A percentile compares a stretch with the other conserved stretches of the same genome.
These are phyloP conservation scores for Lactarius sp. DNA, from an alignment of 768 basidiomycete genomes.

Conservation along the genomic window DNA sequence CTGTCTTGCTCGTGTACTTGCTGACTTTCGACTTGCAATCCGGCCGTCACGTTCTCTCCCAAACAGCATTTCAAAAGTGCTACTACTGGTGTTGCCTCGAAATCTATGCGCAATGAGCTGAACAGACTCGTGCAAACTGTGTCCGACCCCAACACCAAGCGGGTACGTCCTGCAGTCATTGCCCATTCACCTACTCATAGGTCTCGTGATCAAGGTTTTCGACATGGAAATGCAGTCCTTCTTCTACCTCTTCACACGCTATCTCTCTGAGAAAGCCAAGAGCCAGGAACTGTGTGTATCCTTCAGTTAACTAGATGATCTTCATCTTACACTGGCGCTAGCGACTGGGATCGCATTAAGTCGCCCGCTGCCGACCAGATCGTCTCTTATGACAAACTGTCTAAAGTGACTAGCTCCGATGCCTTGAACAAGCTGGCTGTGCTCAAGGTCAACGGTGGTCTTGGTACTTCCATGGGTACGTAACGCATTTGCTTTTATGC, in stretches of 20 bases:
- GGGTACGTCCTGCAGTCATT: slow-evolving; percentile 38
- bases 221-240: slow-evolving; percentile 92
- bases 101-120: slow-evolving; percentile 65
- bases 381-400: slow-evolving; percentile 72
- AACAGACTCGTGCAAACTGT: slow-evolving; percentile 60
- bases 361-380: slow-evolving; percentile 84
- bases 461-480: slow-evolving; percentile 85
- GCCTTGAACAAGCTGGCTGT: slow-evolving; percentile 91
- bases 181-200: slow-evolving; percentile 5
- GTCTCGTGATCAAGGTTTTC: slow-evolving; percentile 52
- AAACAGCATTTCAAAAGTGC: slow-evolving; percentile 33
- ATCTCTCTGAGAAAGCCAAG: slow-evolving; percentile 84
- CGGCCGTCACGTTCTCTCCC: not conserved
- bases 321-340: slow-evolving; percentile 2
- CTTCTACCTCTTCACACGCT: slow-evolving; percentile 90
- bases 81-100: slow-evolving; percentile 47
- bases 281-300: slow-evolving; percentile 73
- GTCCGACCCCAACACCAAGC: slow-evolving; percentile 49
- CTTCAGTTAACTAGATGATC: slow-evolving; percentile 4
- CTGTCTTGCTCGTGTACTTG: not conserved
- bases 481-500: not conserved
- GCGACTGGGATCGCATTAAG: slow-evolving; percentile 52
- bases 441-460: slow-evolving; percentile 92
- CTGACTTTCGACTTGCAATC: not conserved
- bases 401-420: slow-evolving; percentile 49